Conservation (phyloP, 2,329 filamentous ascomycete genomes). For the Fusarium irregulare region DNA sequence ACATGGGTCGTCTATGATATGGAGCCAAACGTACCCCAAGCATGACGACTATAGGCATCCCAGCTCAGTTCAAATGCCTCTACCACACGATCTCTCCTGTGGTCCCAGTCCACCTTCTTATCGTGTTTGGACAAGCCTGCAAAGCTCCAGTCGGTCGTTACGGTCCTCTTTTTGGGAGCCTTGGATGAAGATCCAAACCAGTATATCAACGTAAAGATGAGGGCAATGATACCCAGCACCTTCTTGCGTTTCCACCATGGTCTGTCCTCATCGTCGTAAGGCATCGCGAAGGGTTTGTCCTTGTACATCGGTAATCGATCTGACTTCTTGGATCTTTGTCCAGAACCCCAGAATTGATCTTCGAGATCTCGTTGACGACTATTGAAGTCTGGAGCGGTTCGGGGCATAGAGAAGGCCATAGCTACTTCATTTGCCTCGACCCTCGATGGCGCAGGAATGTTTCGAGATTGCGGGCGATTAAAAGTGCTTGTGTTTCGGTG, state of each 20-base stretch:
- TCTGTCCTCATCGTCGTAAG: constrained; percentile 63
- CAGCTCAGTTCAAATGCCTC: constrained; percentile 93
- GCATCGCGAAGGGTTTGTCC: constrained; percentile 88
- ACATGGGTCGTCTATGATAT: neutral
- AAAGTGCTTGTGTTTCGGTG: constrained; percentile 58
- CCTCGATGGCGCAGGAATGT: constrained; percentile 60
- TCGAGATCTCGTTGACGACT: constrained; percentile 73
- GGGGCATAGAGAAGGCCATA: constrained; percentile 75
- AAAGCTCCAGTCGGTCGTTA: constrained; percentile 67
- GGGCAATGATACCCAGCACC: constrained; percentile 60
- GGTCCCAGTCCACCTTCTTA: constrained; percentile 75
- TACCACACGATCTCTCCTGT: constrained; percentile 82
- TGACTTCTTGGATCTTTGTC: constrained; percentile 51
- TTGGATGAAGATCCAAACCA: constrained; percentile 70
- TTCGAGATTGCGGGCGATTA: constrained; percentile 59
- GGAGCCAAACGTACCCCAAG: constrained; percentile 78
- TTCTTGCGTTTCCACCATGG: constrained; percentile 74
- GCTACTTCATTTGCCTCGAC: constrained; percentile 61
- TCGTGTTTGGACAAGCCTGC: constrained; percentile 61
- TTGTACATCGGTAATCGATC: constrained; percentile 90
- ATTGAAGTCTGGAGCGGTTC: constrained; percentile 75
- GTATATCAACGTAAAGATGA: constrained; percentile 73
- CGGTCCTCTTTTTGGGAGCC: constrained; percentile 51
- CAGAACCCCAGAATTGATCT: constrained; percentile 72
- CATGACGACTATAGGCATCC: constrained; percentile 91